Evolutionary conservation across 2,329 filamentous ascomycete species (phyloP).

Genomic region (Cytospora piceicola): DNA sequence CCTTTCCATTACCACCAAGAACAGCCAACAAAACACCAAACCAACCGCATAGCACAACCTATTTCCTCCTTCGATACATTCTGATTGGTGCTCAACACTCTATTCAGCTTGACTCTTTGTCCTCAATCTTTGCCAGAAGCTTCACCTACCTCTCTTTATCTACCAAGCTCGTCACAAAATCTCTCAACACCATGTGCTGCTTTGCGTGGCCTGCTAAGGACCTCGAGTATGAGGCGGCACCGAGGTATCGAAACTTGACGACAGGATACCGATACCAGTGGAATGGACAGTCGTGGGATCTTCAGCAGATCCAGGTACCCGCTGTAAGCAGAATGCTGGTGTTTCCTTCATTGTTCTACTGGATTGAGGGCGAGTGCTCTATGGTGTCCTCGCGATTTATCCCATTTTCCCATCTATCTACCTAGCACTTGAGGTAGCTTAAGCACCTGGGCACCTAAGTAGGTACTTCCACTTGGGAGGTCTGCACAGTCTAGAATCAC

Average conservation of each 20-base stretch:
- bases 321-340: constrained; percentile 40
- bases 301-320: constrained; percentile 39
- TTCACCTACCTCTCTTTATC: neutral
- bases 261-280: constrained; percentile 46
- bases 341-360: constrained; percentile 10
- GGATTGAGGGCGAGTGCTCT: neutral
- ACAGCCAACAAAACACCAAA: neutral
- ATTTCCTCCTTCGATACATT: neutral
- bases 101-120: neutral
- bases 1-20: neutral
- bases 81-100: neutral
- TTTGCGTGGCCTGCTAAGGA: constrained; percentile 55
- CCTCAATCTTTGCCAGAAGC: neutral
- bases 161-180: neutral
- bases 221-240: constrained; percentile 50
- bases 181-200: constrained; percentile 52
- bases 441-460: too few relatives aligned
- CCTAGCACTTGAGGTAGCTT: too few relatives aligned
- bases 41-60: neutral
- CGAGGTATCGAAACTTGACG: constrained; percentile 38
- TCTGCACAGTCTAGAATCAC: neutral
- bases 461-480: neutral
- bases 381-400: neutral
- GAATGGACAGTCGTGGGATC: constrained; percentile 43
- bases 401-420: too few relatives aligned